phyloP scores from a whole-genome alignment of 1,284 basidiomycete species.

The Mycosarcoma mackinlayi region DNA sequence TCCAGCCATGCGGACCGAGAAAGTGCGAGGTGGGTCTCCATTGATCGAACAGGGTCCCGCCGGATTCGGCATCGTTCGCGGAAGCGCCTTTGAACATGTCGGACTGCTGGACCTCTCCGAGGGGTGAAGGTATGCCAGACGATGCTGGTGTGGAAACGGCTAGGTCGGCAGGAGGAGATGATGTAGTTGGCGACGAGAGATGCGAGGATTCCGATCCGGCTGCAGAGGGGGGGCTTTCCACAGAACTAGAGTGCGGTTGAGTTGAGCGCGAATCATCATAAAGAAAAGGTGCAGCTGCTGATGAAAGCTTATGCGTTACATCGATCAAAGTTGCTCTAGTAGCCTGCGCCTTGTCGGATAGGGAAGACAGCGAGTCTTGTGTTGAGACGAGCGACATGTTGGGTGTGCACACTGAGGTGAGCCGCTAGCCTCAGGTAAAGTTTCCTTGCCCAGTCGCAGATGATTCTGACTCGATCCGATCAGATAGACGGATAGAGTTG shows the following conservation, averaged over 20 bases:
- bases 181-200: conserved; percentile 13
- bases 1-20: conserved; percentile 57
- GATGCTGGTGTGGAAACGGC: conserved; percentile 25
- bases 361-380: background rate
- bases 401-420: background rate
- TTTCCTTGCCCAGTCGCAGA: too few relatives aligned
- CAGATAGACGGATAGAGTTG: too few relatives aligned
- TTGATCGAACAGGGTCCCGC: conserved; percentile 25
- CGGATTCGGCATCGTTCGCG: background rate
- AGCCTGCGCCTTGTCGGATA: background rate
- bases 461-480: too few relatives aligned
- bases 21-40: conserved; percentile 53
- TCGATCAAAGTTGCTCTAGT: background rate
- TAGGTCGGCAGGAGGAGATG: conserved; percentile 6
- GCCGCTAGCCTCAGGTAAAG: too few relatives aligned
- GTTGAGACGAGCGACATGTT: conserved; percentile 27
- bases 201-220: conserved; percentile 15
- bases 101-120: conserved; percentile 15
- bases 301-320: conserved; percentile 4
- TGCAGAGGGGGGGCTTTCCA: conserved; percentile 6
- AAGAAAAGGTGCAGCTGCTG: too few relatives aligned
- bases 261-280: conserved; percentile 8
- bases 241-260: background rate
- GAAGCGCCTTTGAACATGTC: conserved; percentile 19
- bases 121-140: conserved; percentile 18